Evolutionary conservation across 1,139 yeast genomes (phyloP).

Genomic region (Kodamaea arcana): DNA sequence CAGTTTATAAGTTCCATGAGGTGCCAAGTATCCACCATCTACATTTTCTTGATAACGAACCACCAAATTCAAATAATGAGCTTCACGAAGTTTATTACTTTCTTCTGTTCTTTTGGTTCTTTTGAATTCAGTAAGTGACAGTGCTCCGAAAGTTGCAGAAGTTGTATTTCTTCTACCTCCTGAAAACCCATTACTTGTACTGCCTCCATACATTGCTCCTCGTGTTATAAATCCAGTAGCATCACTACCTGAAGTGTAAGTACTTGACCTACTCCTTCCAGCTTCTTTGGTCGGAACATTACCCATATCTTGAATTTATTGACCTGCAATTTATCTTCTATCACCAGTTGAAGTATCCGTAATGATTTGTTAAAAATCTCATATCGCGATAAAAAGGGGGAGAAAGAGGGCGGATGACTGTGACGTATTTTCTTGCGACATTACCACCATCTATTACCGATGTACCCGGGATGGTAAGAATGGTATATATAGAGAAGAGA

Average conservation of each 20-base stretch:
- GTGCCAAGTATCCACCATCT: conserved; percentile 81
- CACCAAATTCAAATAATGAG: conserved; percentile 52
- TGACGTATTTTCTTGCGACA: neutral
- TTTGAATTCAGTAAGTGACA: conserved; percentile 20
- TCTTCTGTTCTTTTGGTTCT: conserved; percentile 40
- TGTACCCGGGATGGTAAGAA: neutral
- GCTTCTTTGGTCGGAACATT: conserved; percentile 55
- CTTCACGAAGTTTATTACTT: conserved; percentile 47
- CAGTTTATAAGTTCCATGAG: conserved; percentile 78
- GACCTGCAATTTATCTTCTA: neutral
- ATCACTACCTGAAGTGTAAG: conserved; percentile 9
- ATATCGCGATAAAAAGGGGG: neutral
- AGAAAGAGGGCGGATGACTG: neutral
- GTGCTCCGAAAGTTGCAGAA: conserved; percentile 12
- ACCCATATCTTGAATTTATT: conserved; percentile 39
- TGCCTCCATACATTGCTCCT: conserved; percentile 2
- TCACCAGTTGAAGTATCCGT: no score
- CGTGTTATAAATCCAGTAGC: conserved; percentile 11
- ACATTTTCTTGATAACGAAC: conserved; percentile 59
- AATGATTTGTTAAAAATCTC: neutral
- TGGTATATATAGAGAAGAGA: no score
- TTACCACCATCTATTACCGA: neutral
- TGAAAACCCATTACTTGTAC: conserved; percentile 2
- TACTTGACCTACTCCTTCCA: conserved; percentile 15
- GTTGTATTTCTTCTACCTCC: conserved; percentile 18